A percentile compares a stretch with the other conserved stretches of the same genome.
Conservation (phyloP, 208 protist genomes). For the Borovskyia barvae region DNA sequence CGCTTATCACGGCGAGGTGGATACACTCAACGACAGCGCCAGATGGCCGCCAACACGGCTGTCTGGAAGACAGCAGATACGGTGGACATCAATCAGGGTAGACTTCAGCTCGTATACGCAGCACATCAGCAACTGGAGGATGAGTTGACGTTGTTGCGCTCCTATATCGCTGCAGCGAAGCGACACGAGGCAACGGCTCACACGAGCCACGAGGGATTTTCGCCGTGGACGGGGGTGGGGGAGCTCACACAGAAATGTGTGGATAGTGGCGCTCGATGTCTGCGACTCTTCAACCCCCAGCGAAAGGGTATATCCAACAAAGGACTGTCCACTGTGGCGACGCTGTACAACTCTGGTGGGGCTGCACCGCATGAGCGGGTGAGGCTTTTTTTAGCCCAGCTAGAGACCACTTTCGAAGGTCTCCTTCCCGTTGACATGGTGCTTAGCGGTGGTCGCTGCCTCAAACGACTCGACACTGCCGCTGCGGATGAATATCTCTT, state of each 20-base stretch:
- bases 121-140: conserved; percentile 36
- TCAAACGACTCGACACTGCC: conserved; percentile 19
- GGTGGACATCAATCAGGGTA: conserved; percentile 1
- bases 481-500: conserved; percentile 19
- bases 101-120: conserved; percentile 25
- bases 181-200: background rate
- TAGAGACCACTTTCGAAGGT: conserved; percentile 27
- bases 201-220: conserved; percentile 16
- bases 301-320: conserved; percentile 28
- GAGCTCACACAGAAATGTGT: conserved; percentile 22
- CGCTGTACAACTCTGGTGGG: conserved; percentile 43
- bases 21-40: too few species aligned
- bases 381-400: conserved; percentile 25
- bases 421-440: conserved; percentile 30
- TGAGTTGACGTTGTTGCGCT: conserved; percentile 15
- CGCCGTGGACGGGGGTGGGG: conserved; percentile 39
- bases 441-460: conserved; percentile 25
- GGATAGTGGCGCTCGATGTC: conserved; percentile 31
- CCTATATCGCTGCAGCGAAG: conserved; percentile 11
- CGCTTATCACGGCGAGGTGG: too few species aligned
- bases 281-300: conserved; percentile 61
- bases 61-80: too few species aligned
- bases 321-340: conserved; percentile 40
- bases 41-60: conserved; percentile 4
- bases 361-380: conserved; percentile 29